Conservation (phyloP, 1,139 yeast genomes). For the Nematodospora anomalae region DNA sequence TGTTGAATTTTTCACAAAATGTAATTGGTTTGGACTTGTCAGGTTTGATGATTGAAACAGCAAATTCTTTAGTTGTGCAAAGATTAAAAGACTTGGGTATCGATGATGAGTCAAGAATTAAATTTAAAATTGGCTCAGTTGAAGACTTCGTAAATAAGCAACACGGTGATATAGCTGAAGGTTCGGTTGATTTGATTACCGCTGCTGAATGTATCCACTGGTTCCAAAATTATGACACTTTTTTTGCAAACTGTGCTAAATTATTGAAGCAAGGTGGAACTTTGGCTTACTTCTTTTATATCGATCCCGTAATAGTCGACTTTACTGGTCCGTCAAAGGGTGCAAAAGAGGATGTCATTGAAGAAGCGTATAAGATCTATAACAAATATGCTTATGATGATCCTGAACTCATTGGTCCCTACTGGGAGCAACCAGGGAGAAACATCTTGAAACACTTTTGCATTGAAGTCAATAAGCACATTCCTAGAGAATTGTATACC, state of each 20-base stretch:
- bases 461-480: slow-evolving; percentile 29
- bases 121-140: slow-evolving; percentile 36
- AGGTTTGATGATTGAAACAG: slow-evolving; percentile 35
- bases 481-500: slow-evolving; percentile 30
- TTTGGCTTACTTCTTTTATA: slow-evolving; percentile 46
- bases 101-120: slow-evolving; percentile 25
- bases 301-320: slow-evolving; percentile 39
- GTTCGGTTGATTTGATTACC: slow-evolving; percentile 36
- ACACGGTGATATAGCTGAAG: slow-evolving; percentile 16
- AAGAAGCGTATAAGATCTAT: slow-evolving; percentile 28
- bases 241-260: slow-evolving; percentile 29
- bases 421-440: slow-evolving; percentile 51
- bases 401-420: slow-evolving; percentile 37
- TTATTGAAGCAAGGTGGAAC: slow-evolving; percentile 39
- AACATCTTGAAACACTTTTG: slow-evolving; percentile 29
- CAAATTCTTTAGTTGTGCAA: slow-evolving; percentile 25
- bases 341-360: slow-evolving; percentile 20
- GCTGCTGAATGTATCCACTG: slow-evolving; percentile 51
- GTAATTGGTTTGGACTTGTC: slow-evolving; percentile 40
- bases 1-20: slow-evolving; percentile 29
- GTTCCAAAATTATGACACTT: slow-evolving; percentile 38
- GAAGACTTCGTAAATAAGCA: slow-evolving; percentile 29
- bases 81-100: slow-evolving; percentile 23
- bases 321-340: slow-evolving; percentile 19
- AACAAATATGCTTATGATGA: slow-evolving; percentile 38